phyloP scores from a whole-genome alignment of 225 moss, liverwort and hornwort species.

The Bryoerythrophyllum caledonicum region DNA sequence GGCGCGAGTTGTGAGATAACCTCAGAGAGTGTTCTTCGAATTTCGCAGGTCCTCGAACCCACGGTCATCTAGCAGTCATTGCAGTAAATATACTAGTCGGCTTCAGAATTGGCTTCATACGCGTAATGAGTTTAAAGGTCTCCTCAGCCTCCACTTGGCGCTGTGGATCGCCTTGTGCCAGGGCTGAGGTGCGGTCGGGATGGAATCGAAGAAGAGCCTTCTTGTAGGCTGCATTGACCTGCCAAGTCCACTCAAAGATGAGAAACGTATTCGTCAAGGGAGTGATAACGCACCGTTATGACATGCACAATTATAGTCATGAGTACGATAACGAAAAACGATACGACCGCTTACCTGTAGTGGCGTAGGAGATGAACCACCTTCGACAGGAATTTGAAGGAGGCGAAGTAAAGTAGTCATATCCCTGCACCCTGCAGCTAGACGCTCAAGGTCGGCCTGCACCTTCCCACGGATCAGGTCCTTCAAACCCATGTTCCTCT shows the following conservation, averaged over 20 bases:
- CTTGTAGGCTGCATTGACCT: conserved; percentile 94
- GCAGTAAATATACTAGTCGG: conserved; percentile 46
- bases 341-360: conserved; percentile 57
- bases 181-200: conserved; percentile 82
- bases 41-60: conserved; percentile 13
- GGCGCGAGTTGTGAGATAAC: conserved; percentile 16
- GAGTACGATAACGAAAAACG: background rate
- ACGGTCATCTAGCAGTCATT: conserved; percentile 39
- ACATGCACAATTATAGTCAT: background rate
- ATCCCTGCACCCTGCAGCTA: conserved; percentile 71
- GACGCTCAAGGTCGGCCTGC: conserved; percentile 64
- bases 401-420: conserved; percentile 77
- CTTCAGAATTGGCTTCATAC: conserved; percentile 61
- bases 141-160: conserved; percentile 97
- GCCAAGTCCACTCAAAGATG: conserved; percentile 19
- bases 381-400: conserved; percentile 81
- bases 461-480: conserved; percentile 85
- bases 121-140: conserved; percentile 87
- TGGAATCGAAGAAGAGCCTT: conserved; percentile 88
- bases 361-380: conserved; percentile 55
- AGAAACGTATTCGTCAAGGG: conserved; percentile 22
- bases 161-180: conserved; percentile 69
- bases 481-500: conserved; percentile 75
- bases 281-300: background rate
- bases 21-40: background rate